phyloP scores from a whole-genome alignment of 768 basidiomycete species.

The Suillus tomentosus region DNA sequence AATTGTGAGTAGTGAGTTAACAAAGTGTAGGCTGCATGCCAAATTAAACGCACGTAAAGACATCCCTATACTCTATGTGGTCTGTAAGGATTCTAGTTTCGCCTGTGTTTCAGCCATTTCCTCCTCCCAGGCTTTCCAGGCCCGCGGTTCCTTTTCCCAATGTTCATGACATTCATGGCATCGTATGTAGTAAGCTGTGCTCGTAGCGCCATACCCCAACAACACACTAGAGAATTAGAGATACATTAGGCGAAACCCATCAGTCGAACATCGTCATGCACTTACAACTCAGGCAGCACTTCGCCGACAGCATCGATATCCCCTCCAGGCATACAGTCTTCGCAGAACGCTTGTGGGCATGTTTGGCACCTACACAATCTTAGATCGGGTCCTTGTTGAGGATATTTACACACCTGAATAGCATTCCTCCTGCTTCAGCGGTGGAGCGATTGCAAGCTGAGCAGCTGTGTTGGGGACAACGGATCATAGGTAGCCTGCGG shows the following conservation, averaged over 20 bases:
- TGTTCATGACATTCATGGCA: constrained; percentile 50
- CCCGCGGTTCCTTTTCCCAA: constrained; percentile 36
- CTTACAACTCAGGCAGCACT: constrained; percentile 58
- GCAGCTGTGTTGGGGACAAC: constrained; percentile 57
- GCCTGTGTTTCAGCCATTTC: constrained; percentile 42
- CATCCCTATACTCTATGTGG: neutral
- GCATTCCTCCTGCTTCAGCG: constrained; percentile 53
- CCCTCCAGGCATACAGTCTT: constrained; percentile 57
- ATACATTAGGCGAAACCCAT: constrained; percentile 4
- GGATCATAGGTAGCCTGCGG: constrained; percentile 25
- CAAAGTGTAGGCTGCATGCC: neutral
- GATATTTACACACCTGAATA: constrained; percentile 48
- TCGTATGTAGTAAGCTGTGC: constrained; percentile 48
- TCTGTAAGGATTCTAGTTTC: constrained; percentile 28
- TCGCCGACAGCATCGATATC: constrained; percentile 57
- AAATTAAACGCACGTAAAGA: neutral
- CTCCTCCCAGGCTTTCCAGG: constrained; percentile 45
- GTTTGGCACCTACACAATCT: constrained; percentile 51
- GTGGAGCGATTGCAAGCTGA: constrained; percentile 45
- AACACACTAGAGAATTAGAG: constrained; percentile 35
- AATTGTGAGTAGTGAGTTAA: neutral
- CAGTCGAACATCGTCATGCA: constrained; percentile 14
- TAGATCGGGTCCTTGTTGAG: neutral
- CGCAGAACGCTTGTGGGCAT: constrained; percentile 60
- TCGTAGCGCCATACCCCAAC: constrained; percentile 39